Evolutionary conservation across 176 grass and related monocot species (phyloP), one percentile per base, ranked within the genome.

Genomic region (Hyparrhenia diplandra): DNA sequence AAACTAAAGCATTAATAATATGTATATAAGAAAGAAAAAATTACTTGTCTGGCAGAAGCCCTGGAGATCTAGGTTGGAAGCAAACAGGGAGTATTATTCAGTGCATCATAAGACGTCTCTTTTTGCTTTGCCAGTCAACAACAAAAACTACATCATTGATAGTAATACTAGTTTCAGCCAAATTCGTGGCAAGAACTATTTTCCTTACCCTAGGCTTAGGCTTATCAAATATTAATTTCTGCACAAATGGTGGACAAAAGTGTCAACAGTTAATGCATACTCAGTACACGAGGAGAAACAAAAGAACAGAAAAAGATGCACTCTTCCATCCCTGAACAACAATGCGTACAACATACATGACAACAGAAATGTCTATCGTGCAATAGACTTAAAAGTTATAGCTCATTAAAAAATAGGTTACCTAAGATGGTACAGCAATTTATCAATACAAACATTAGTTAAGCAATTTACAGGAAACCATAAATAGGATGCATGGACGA

Each of bases 91-190:
- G 96, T 98, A 78, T 98, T 98, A 79, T 98, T 98, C 75, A 98
- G 84, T 85, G 96, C 96, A 93, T 98, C 96, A 69, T 98, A 98
- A 58, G 96, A 98, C 47, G 96, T 98, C 79, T 98, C 96, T 84
- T 98, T 98, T 81, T n/a, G 96, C 96, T 72, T 98, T 98, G 55
- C 96, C 96, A 93, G 66, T 98, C 96, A 73, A 98, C 90, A 85
- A 98, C 96, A 91, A 91, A 98, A 58, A 98, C 92, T 20, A 98
- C 96, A 67, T 98, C 96, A 43, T 98, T 98, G 61, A 98, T 98
- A 43, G 96, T 98, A 79, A 98, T 98, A 83, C 96, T 98, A 37
- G 96, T 98, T 79, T 98, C 96, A 42, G 96, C 96, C 84, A 98
- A 90, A 86, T 98, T 98, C 43, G 96, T 98, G 27, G 96, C 96